phyloP scores from a whole-genome alignment of 2,329 filamentous ascomycete species.

The Trichoderma lentiforme region DNA sequence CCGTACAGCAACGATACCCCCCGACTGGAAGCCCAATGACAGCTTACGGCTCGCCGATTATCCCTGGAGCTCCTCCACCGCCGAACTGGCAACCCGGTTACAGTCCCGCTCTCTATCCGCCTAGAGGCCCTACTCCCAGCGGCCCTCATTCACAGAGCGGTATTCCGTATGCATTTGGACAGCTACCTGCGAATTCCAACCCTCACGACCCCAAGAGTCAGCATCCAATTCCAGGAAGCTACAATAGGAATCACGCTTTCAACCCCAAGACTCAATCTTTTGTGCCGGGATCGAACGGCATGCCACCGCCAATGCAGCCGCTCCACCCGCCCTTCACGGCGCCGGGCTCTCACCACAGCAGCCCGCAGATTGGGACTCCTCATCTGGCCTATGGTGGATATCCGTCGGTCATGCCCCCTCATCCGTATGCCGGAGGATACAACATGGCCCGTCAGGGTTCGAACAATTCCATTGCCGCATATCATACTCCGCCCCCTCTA shows the following conservation, averaged over 20 bases:
- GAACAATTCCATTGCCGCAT: conserved; percentile 51
- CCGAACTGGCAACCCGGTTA: conserved; percentile 39
- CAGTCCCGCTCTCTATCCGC: conserved; percentile 31
- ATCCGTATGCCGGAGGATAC: conserved; percentile 46
- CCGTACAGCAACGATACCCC: conserved; percentile 33
- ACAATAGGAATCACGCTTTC: conserved; percentile 73
- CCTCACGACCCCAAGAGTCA: conserved; percentile 71
- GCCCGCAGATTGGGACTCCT: conserved; percentile 51
- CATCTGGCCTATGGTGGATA: conserved; percentile 50
- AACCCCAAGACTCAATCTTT: conserved; percentile 95
- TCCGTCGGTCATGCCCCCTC: conserved; percentile 41
- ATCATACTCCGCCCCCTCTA: conserved; percentile 39
- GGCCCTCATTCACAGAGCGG: conserved; percentile 30
- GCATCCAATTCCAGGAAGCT: conserved; percentile 82
- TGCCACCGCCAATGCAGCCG: conserved; percentile 47
- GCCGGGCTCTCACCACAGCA: conserved; percentile 49
- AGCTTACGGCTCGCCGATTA: conserved; percentile 35
- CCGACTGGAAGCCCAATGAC: conserved; percentile 35
- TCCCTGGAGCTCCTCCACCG: conserved; percentile 29
- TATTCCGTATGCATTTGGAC: conserved; percentile 71
- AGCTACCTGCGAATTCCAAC: conserved; percentile 67
- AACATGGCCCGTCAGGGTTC: conserved; percentile 57
- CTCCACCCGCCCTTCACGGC: conserved; percentile 48
- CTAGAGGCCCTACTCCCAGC: conserved; percentile 27
- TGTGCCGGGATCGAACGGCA: conserved; percentile 59